Evolutionary conservation across 2,329 filamentous ascomycete species (phyloP).

Genomic region (Penicillium sp.): DNA sequence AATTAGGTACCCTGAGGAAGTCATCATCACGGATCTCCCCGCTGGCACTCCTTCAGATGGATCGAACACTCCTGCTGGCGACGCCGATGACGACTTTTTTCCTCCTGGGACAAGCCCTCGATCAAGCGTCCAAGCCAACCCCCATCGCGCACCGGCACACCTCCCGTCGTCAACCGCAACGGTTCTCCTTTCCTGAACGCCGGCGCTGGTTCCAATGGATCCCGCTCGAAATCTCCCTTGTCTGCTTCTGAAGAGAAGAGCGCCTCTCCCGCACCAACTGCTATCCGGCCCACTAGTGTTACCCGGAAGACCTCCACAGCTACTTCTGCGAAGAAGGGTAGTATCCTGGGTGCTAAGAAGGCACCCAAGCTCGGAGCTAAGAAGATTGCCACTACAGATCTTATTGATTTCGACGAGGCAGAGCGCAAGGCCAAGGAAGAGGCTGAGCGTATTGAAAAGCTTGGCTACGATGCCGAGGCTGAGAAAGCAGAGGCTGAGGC

Average conservation of each 20-base stretch:
- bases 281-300: slow-evolving; percentile 73
- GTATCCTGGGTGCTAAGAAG: slow-evolving; percentile 84
- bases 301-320: slow-evolving; percentile 70
- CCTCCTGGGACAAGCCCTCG: slow-evolving; percentile 95
- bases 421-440: slow-evolving; percentile 98
- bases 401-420: slow-evolving; percentile 94
- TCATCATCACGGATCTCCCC: slow-evolving; percentile 73
- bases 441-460: slow-evolving; percentile 89
- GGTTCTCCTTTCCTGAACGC: slow-evolving; percentile 87
- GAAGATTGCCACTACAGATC: slow-evolving; percentile 72
- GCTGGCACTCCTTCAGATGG: slow-evolving; percentile 62
- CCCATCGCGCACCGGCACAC: slow-evolving; percentile 83
- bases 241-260: slow-evolving; percentile 56
- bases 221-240: slow-evolving; percentile 82
- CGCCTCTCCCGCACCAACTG: slow-evolving; percentile 55
- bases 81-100: slow-evolving; percentile 94
- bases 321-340: slow-evolving; percentile 72
- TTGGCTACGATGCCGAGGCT: slow-evolving; percentile 92
- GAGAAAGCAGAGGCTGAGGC: slow-evolving; percentile 58
- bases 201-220: slow-evolving; percentile 63
- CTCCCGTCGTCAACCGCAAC: slow-evolving; percentile 74
- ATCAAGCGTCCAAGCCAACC: slow-evolving; percentile 97
- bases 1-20: slow-evolving; percentile 74
- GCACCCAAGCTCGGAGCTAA: slow-evolving; percentile 82
- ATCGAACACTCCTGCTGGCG: slow-evolving; percentile 73